Evolutionary conservation across 306 rosid species (phyloP).

Genomic region (Carpinus fangiana): DNA sequence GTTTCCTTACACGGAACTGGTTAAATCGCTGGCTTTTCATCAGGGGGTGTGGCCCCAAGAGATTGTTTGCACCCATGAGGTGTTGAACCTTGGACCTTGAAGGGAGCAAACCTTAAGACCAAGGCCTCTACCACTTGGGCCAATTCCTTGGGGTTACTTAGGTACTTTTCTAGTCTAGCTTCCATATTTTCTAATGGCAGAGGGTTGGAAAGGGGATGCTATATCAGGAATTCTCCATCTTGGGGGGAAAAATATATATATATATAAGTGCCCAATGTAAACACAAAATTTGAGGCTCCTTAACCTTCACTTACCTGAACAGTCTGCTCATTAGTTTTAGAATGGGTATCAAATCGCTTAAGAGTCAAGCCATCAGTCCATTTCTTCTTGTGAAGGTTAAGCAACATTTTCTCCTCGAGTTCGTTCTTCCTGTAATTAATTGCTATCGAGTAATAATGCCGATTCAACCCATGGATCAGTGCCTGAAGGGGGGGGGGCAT

Average conservation of each 20-base stretch:
- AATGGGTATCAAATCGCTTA: conserved; percentile 74
- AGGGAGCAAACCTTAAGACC: no score
- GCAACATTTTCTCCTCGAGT: conserved; percentile 92
- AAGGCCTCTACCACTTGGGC: no score
- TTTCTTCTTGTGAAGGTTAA: conserved; percentile 93
- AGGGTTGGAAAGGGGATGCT: not conserved
- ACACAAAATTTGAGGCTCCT: not conserved
- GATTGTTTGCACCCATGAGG: no score
- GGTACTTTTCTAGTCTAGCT: not conserved
- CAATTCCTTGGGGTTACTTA: not conserved
- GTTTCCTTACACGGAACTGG: no score
- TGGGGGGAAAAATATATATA: not conserved
- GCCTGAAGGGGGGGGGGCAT: conserved; percentile 54
- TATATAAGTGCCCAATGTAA: not conserved
- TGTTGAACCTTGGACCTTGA: no score
- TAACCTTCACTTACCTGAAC: conserved; percentile 61
- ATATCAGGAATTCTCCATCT: not conserved
- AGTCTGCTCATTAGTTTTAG: conserved; percentile 92
- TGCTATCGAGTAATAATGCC: conserved; percentile 94
- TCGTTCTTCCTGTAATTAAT: conserved; percentile 94
- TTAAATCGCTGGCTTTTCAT: no score
- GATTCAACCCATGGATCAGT: conserved; percentile 87
- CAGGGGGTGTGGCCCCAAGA: no score
- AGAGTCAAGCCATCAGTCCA: conserved; percentile 96
- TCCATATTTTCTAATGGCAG: not conserved